phyloP scores from a whole-genome alignment of 352 stramenopile species.

The Phytophthora uliginosa region DNA sequence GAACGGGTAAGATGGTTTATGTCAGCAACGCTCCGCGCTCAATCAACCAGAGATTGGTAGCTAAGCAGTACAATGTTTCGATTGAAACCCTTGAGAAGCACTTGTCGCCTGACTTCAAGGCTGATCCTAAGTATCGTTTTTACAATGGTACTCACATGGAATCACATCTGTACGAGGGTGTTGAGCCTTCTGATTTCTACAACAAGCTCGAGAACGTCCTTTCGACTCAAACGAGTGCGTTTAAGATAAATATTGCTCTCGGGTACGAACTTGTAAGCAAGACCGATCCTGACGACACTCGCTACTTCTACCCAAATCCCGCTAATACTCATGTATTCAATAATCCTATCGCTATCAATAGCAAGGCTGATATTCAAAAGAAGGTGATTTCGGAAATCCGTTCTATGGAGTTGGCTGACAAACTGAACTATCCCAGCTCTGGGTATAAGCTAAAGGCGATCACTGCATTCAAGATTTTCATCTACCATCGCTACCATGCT shows the following conservation, averaged over 20 bases:
- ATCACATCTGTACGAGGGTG: constrained; percentile 5
- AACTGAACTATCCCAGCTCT: constrained; percentile 22
- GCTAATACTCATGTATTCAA: constrained; percentile 16
- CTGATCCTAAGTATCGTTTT: background rate
- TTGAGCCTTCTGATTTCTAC: constrained; percentile 1
- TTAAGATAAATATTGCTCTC: constrained; percentile 16
- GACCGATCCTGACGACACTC: background rate
- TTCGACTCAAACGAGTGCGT: constrained; percentile 2
- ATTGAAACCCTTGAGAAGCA: background rate
- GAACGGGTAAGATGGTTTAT: background rate
- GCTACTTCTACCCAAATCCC: constrained; percentile 7
- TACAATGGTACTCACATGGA: constrained; percentile 1
- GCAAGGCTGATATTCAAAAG: constrained; percentile 23
- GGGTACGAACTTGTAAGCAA: constrained; percentile 15
- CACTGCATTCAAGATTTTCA: constrained; percentile 25
- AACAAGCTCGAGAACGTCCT: constrained; percentile 20
- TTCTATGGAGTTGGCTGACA: constrained; percentile 32
- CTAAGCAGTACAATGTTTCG: constrained; percentile 1
- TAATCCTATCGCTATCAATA: constrained; percentile 24
- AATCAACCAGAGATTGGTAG: background rate
- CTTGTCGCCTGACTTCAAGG: background rate
- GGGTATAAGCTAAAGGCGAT: constrained; percentile 23
- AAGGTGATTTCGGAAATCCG: constrained; percentile 14
- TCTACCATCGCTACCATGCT: constrained; percentile 27
- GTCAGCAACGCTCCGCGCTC: constrained; percentile 6